A percentile compares a stretch with the other conserved stretches of the same genome.
These are phyloP conservation scores for Wallemia hederae DNA, from an alignment of 1,284 basidiomycete species.

Conservation along the genomic window DNA sequence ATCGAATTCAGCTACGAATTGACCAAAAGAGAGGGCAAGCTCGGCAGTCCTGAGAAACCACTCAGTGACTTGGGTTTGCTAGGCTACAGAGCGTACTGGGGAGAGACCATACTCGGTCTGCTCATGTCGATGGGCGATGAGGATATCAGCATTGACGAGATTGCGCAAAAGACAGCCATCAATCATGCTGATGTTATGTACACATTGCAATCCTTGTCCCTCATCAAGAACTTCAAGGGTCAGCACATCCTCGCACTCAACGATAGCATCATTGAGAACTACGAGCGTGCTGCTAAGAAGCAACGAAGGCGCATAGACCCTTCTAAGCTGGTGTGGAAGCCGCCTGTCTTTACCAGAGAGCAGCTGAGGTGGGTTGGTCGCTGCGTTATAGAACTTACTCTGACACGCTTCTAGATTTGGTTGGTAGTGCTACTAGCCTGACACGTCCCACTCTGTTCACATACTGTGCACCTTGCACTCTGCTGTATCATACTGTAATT, in stretches of 20 bases:
- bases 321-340: constrained; percentile 65
- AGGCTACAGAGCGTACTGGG: constrained; percentile 89
- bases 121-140: constrained; percentile 37
- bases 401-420: background rate
- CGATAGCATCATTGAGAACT: constrained; percentile 65
- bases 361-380: constrained; percentile 73
- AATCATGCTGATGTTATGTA: constrained; percentile 92
- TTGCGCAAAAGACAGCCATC: constrained; percentile 86
- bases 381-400: too few species aligned
- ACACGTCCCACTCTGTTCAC: too few species aligned
- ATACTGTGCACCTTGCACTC: too few species aligned
- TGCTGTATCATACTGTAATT: background rate
- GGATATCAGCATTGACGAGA: constrained; percentile 76
- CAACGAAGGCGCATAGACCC: constrained; percentile 49
- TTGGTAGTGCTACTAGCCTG: background rate
- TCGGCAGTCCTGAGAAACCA: constrained; percentile 93
- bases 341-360: constrained; percentile 65
- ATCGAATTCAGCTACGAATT: constrained; percentile 98
- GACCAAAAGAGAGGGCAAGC: constrained; percentile 79
- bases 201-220: constrained; percentile 33
- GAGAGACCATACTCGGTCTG: constrained; percentile 80
- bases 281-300: constrained; percentile 59
- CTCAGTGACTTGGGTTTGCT: constrained; percentile 79
- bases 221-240: constrained; percentile 81
- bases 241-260: constrained; percentile 80